Evolutionary conservation across 176 grass and related monocot genomes (phyloP).

Genomic region (Aegilops tauschii): DNA sequence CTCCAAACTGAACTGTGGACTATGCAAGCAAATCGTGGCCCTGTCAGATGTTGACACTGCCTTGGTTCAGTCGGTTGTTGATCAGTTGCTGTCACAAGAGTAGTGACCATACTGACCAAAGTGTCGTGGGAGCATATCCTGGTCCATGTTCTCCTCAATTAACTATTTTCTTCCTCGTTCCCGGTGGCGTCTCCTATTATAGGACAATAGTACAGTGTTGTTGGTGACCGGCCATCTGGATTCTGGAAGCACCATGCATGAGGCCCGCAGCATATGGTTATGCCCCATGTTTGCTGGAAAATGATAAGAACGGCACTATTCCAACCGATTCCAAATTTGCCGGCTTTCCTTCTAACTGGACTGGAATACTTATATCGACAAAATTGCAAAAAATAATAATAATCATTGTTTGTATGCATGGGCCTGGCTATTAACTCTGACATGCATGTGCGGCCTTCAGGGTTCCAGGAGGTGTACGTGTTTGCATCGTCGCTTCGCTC

Average conservation of each 20-base stretch:
- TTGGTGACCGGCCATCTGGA: not conserved
- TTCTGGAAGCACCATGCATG: not conserved
- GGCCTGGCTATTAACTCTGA: not conserved
- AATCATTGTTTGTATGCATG: too few relatives aligned
- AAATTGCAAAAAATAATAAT: not conserved
- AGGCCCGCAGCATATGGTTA: not conserved
- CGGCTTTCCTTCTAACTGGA: too few relatives aligned
- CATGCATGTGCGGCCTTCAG: not conserved
- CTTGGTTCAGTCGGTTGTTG: not conserved
- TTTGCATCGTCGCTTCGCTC: not conserved
- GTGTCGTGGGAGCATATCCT: not conserved
- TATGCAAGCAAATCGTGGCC: not conserved
- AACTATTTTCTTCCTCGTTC: not conserved
- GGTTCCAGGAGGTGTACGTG: not conserved
- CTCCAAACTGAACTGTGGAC: not conserved
- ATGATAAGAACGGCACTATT: not conserved
- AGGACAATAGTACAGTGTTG: not conserved
- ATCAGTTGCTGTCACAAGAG: not conserved
- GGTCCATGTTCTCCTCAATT: slow-evolving; percentile 12
- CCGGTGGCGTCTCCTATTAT: not conserved
- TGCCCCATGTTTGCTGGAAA: not conserved
- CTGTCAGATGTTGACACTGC: slow-evolving; percentile 3
- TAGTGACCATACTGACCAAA: not conserved
- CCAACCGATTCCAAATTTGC: not conserved
- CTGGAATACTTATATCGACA: accelerated